Evolutionary conservation across 768 basidiomycete genomes (phyloP), one percentile per base, ranked within the genome.

Genomic region (Suillus discolor): DNA sequence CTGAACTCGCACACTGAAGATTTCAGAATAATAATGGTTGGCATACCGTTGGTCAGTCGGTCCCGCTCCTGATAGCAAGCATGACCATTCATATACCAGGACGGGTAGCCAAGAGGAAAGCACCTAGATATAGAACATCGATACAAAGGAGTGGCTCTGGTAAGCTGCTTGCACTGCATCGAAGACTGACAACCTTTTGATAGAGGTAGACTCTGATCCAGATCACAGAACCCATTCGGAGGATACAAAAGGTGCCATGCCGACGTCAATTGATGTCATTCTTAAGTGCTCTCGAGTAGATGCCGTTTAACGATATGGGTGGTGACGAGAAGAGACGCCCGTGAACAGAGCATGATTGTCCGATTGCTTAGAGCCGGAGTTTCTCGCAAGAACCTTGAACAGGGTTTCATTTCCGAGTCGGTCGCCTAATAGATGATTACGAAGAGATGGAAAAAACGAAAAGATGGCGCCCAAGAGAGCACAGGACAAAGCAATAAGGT

Each of bases 401-500:
- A 39, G 38, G 38, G 23, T 28, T 60, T 60, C 39, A 60, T 60
- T 60, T 60, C 38, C n/a, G 47, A 49, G 0, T 49, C 3, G 11
- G 6, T 11, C 13, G 9, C 20, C 39, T 41, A 41, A 38, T 38
- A 38, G 36, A 38, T 54, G 36, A 53, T 54, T 54, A 34, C 53
- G 18, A 31, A 31, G 4, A 0, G 53, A 16, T 3, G 31, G 7
- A 4, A 28, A 53, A 53, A 59, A 59, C 23, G 15, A 59, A 4
- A 16, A 25, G 25, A 20, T 60, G 28, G 41, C 39, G 59, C 23
- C 3, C 25, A 42, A 20, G 31, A 55, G 5, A 20, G 54, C 31
- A 55, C 54, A 60, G 39, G 59, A 44, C 11, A 42, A 12, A 31
- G 25, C 66, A 62, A 66, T 67, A 75, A 77, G 66, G 75, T 73